Base-by-base conservation (phyloP, 2,329 filamentous ascomycete genomes). In the Aspergillus oerlinghausenensis region DNA sequence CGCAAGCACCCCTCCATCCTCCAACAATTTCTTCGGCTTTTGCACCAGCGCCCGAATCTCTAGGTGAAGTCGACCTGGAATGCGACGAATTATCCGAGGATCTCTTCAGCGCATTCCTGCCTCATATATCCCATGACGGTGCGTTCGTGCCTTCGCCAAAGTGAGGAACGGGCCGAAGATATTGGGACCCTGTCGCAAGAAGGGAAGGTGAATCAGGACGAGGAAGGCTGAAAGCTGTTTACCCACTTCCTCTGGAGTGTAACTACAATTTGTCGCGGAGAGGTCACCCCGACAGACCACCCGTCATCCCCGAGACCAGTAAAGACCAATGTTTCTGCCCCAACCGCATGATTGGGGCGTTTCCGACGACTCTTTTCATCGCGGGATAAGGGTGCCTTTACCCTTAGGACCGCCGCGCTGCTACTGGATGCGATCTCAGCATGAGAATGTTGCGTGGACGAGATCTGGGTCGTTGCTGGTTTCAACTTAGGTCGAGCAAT, bases 201-300 rank as follows among this genome's bases (percentile, higher is more conserved):
- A 11, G 57, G 48, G 2, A 38, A 47, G 6, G 50, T 50, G 10
- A 67, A 65, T 32, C 29, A 61, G 9, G 64, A 70, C 3, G 80
- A 84, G 54, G 75, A 79, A 52, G 77, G 79, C 43, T 63, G 83
- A 52, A 72, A 70, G 51, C 77, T 85, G 38, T 85, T 84, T 70
- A 82, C 82, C 35, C 83, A 86, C 69, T 81, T 84, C 62, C 65
- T 85, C 26, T 85, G 83, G 83, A 84, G 83, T 65, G 79, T 82
- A 1, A 73, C 66, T 0, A 67, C 78, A 63, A 63, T 69, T 78
- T n/a, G 67, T 75, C 42, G 75, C 76, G 4, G 75, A 77, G 59
- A 70, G 69, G 75, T 83, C 14, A 72, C 75, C 2, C 78, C 82
- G 49, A 81, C 82, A 28, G 83, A 85, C 67, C 76, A 78, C 50